Percentiles rank a stretch among this genome's conserved stretches.
These are phyloP conservation scores for Posidonia oceanica DNA, from an alignment of 116 monocot genomes.

Conservation along the genomic window DNA sequence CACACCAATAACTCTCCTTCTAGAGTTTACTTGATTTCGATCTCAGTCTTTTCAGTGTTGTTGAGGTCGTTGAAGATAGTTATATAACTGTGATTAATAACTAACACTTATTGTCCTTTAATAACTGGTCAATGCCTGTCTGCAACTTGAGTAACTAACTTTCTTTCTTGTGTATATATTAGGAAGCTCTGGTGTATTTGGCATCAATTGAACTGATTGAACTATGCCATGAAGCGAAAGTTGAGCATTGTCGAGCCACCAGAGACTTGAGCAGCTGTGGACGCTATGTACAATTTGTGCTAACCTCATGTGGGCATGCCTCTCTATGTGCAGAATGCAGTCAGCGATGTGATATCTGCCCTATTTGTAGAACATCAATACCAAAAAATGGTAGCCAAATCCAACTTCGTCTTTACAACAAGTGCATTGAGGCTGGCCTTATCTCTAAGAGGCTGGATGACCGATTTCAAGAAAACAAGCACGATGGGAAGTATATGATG, in stretches of 20 bases:
- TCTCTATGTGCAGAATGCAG: constrained; percentile 88
- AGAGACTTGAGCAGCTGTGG: constrained; percentile 91
- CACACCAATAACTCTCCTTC: too few species aligned
- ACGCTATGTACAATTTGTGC: constrained; percentile 63
- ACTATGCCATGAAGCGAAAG: constrained; percentile 78
- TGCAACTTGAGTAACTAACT: not conserved
- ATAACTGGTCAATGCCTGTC: not conserved
- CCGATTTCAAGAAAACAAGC: constrained; percentile 55
- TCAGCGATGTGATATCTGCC: constrained; percentile 77
- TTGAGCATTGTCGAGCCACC: constrained; percentile 77
- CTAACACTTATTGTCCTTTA: not conserved
- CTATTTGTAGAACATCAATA: constrained; percentile 62
- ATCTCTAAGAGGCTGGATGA: constrained; percentile 53
- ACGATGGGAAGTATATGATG: constrained; percentile 27
- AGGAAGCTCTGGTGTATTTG: constrained; percentile 76
- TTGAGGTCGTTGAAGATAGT: too few species aligned
- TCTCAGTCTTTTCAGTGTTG: too few species aligned
- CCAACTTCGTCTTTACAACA: constrained; percentile 63
- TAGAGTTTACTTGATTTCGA: too few species aligned
- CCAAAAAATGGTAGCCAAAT: constrained; percentile 36
- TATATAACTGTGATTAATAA: too few species aligned
- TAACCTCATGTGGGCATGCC: constrained; percentile 81
- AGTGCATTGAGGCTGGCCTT: constrained; percentile 80
- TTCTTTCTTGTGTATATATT: not conserved
- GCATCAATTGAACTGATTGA: constrained; percentile 70